Evolutionary conservation across 2,329 filamentous ascomycete genomes (phyloP).

Genomic region (Gnomoniopsis sp.): DNA sequence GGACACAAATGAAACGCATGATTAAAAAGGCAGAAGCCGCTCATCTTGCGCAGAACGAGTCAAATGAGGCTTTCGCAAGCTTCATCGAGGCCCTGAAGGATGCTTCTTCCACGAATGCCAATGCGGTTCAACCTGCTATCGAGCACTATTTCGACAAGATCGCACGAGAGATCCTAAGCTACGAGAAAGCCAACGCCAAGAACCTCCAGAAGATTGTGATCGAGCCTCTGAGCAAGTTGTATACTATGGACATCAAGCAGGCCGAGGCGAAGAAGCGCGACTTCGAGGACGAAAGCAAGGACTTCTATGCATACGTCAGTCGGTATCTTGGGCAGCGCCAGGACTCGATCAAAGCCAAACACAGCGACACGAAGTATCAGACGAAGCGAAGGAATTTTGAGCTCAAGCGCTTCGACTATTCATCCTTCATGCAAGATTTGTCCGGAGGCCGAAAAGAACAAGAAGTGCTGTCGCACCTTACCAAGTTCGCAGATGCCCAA

Average conservation of each 20-base stretch:
- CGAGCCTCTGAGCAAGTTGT: conserved; percentile 86
- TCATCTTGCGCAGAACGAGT: conserved; percentile 72
- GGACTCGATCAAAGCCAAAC: conserved; percentile 95
- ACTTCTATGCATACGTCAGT: conserved; percentile 94
- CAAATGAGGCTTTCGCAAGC: conserved; percentile 78
- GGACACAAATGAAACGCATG: conserved; percentile 91
- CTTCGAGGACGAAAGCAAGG: conserved; percentile 97
- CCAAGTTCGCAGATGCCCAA: conserved; percentile 88
- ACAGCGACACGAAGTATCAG: conserved; percentile 96
- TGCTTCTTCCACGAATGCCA: conserved; percentile 85
- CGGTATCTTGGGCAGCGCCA: conserved; percentile 94
- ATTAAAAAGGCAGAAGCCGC: conserved; percentile 91
- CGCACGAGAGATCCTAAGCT: conserved; percentile 80
- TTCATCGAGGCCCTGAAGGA: conserved; percentile 87
- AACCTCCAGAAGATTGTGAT: conserved; percentile 93
- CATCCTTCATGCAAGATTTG: conserved; percentile 98
- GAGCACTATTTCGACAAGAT: conserved; percentile 99
- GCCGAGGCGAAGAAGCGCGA: conserved; percentile 95
- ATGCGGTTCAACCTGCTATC: conserved; percentile 92
- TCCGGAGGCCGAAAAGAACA: conserved; percentile 98
- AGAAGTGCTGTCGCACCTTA: conserved; percentile 90
- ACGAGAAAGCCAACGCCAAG: conserved; percentile 78
- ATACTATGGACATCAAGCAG: conserved; percentile 95
- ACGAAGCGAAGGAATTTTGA: conserved; percentile 92
- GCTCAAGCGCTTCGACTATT: conserved; percentile 97